Conservation (phyloP, 371 early-diverging fungal species). For the Lichtheimia corymbifera region DNA sequence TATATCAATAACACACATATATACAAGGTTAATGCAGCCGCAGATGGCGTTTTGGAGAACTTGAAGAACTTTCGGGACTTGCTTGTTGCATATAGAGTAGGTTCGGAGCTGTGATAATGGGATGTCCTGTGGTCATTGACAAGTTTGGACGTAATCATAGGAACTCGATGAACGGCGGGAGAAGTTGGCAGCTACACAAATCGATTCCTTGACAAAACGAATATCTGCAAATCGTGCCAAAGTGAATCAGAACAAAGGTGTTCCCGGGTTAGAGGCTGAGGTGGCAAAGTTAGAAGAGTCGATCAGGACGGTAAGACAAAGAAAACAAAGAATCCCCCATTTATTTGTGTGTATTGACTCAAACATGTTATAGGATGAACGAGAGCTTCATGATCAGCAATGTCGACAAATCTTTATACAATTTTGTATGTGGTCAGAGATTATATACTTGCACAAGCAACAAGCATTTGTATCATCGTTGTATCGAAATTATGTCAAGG, state of each 20-base stretch:
- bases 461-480: constrained; percentile 58
- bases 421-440: constrained; percentile 46
- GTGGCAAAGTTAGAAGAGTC: constrained; percentile 37
- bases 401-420: constrained; percentile 35
- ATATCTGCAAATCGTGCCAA: constrained; percentile 34
- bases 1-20: not conserved
- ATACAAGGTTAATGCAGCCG: constrained; percentile 24
- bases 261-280: constrained; percentile 49
- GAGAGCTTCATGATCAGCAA: constrained; percentile 76
- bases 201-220: constrained; percentile 35
- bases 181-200: constrained; percentile 36
- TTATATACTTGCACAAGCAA: constrained; percentile 52
- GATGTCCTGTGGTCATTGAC: no score
- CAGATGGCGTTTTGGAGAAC: constrained; percentile 64
- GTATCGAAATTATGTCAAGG: constrained; percentile 65
- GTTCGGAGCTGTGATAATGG: not conserved
- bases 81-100: constrained; percentile 63
- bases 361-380: constrained; percentile 83
- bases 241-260: constrained; percentile 43
- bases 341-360: constrained; percentile 18
- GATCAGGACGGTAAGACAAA: constrained; percentile 32
- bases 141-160: not conserved
- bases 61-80: constrained; percentile 72
- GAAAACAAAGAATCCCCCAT: not conserved
- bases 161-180: constrained; percentile 38